Evolutionary conservation across 805 yeast species (phyloP), one percentile per base, ranked within the genome.

Genomic region (Candida bentonensis): DNA sequence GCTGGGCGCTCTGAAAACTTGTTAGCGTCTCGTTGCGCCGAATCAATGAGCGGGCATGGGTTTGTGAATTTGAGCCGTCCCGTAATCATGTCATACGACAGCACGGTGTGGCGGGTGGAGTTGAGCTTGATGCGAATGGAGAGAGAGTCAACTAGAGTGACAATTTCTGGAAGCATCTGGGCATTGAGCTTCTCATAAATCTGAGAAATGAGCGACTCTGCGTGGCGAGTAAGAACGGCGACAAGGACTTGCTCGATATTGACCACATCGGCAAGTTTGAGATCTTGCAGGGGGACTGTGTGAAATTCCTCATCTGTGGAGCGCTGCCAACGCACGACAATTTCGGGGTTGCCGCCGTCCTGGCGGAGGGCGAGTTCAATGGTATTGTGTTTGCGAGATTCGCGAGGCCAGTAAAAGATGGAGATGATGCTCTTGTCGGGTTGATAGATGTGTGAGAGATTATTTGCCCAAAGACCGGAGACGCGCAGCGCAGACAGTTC

Each of bases 361-460:
- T 15, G 64, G n/a, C n/a, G n/a, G 57, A 39, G 53, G 44, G 28
- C 54, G 52, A 61, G 65, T 59, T 79, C 83, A 25, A 80, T 66
- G 39, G 70, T 69, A 2, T 80, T 75, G 41, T 67, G 67, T 53
- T 70, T 67, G 42, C 50, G 44, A 11, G 52, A 42, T 40, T 72
- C 64, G 46, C 65, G 67, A 5, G 70, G 66, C 89, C 94, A 84
- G 59, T 82, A 84, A 41, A 73, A 70, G 1, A 83, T 65, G 2
- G 69, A 58, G 11, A 84, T 71, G 20, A 70, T 59, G 22, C 77
- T 71, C 44, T 69, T 67, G 7, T 74, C 77, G 11, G 78, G 67
- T 46, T 68, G 69, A 54, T 76, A 77, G 17, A 70, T 66, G 58
- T 76, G 82, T 39, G 74, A 73, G 39, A 84, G 56, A 41, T 73